Base-by-base conservation (phyloP, 2,329 filamentous ascomycete species). In the Apiospora hydei region DNA sequence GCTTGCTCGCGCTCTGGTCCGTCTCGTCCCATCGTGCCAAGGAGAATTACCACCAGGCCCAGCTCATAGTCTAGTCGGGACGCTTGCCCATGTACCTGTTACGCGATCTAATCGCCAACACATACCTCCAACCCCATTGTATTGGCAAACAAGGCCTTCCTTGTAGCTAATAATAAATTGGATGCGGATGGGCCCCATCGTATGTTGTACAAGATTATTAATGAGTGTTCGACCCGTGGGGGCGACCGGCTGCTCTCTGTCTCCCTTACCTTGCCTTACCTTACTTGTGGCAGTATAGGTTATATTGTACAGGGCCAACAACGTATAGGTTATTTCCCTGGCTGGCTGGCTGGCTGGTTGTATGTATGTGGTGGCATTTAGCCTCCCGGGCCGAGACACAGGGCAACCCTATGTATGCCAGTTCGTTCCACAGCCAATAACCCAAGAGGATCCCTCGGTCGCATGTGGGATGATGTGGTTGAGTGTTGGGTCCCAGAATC, bases 311-410 rank as follows among this genome's bases (percentile, higher is more conserved):
- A 47, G 44, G 44, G 51, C 24, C 16, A 57, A 34, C 6, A 53
- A 34, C 26, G 14, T 57, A 57, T 24, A 2, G 21, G 7, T 24
- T 61, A 61, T 38, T n/a, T 61, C 30, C 30, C 53, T 61, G 53
- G 30, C 53, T 38, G 34, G 34, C 34, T 38, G 34, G 34, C 34
- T 38, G 34, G 34, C 34, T 38, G 34, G 26, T 3, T 46, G 13
- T 46, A 46, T 13, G 51, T 61, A 13, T 38, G 34, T 38, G 6
- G 34, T 64, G 57, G 34, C 34, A 49, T 69, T 69, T 49, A 69
- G 67, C 67, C 67, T 49, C 44, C 67, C 67, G 44, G 47, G 44
- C 67, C 67, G 67, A 69, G 11, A 69, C 67, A 46, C 26, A 69
- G 44, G 14, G 38, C 34, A 41, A 41, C 26, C 26, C 26, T 30